These are phyloP conservation scores for Amphicarpaea edgeworthii DNA, from an alignment of 306 rosid species.

Conservation along the genomic window DNA sequence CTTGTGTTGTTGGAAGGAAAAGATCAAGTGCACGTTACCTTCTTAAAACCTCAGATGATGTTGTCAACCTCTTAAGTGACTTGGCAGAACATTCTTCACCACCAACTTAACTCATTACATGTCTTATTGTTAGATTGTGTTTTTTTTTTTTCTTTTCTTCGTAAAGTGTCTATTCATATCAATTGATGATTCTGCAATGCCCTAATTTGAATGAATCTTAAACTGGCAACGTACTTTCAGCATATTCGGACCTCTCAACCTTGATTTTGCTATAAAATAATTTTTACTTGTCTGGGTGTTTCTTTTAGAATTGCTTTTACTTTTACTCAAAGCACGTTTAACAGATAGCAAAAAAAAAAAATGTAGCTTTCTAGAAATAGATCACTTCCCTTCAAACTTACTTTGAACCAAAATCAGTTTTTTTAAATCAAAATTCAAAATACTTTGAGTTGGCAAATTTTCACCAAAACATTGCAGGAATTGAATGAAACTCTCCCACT, in stretches of 20 bases:
- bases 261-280: background rate
- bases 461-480: background rate
- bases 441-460: background rate
- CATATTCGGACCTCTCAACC: background rate
- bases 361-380: background rate
- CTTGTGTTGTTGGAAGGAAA: conserved; percentile 81
- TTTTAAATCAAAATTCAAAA: too few species aligned
- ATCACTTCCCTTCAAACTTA: background rate
- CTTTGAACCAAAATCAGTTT: too few species aligned
- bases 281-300: background rate
- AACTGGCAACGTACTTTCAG: conserved; percentile 7
- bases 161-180: conserved; percentile 15
- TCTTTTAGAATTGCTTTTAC: background rate
- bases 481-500: background rate
- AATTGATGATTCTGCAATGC: conserved; percentile 23
- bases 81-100: conserved; percentile 56
- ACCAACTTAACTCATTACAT: conserved; percentile 23
- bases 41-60: conserved; percentile 68
- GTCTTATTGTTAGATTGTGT: background rate
- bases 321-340: background rate
- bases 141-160: too few species aligned
- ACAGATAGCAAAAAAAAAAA: background rate
- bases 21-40: conserved; percentile 83
- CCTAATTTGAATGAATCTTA: conserved; percentile 15
- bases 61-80: conserved; percentile 72